A percentile compares a stretch with the other conserved stretches of the same genome.
Conservation (phyloP, 495 filamentous ascomycete species). For the Penicillium riverlandense region DNA sequence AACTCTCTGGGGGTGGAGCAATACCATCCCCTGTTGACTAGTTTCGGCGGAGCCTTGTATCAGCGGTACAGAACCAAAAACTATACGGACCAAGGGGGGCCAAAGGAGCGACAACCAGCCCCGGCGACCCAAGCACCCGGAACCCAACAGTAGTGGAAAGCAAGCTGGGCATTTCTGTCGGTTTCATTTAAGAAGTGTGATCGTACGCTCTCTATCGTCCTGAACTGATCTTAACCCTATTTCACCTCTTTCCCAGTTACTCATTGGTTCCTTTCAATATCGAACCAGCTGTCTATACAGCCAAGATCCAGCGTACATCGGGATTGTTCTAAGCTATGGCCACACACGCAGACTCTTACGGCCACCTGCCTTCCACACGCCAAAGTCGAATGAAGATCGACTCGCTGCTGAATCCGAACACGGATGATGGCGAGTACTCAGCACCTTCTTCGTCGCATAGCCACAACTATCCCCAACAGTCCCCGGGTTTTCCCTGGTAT, state of each 20-base stretch:
- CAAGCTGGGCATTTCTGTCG: constrained; percentile 8
- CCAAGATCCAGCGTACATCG: too few species aligned
- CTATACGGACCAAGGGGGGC: constrained; percentile 5
- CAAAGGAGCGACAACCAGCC: constrained; percentile 19
- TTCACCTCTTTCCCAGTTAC: too few species aligned
- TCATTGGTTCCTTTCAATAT: too few species aligned
- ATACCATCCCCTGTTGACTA: constrained; percentile 11
- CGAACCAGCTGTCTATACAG: too few species aligned
- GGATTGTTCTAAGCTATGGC: neutral
- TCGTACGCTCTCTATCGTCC: too few species aligned
- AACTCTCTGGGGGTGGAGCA: constrained; percentile 13
- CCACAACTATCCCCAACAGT: constrained; percentile 8
- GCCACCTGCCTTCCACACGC: constrained; percentile 15
- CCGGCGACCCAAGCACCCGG: constrained; percentile 10
- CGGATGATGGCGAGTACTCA: constrained; percentile 10
- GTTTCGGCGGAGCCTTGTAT: constrained; percentile 11
- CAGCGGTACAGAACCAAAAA: constrained; percentile 16
- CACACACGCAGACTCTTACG: constrained; percentile 12
- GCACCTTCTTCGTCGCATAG: constrained; percentile 9
- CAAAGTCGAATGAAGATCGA: constrained; percentile 37
- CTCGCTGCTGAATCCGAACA: constrained; percentile 27
- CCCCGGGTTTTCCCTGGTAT: constrained; percentile 28
- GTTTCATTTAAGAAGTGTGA: neutral
- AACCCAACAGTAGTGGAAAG: constrained; percentile 18
- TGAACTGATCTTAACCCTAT: too few species aligned